Evolutionary conservation across 148 eudicot genomes (phyloP).

Genomic region (Vaccinium vitisidaea): DNA sequence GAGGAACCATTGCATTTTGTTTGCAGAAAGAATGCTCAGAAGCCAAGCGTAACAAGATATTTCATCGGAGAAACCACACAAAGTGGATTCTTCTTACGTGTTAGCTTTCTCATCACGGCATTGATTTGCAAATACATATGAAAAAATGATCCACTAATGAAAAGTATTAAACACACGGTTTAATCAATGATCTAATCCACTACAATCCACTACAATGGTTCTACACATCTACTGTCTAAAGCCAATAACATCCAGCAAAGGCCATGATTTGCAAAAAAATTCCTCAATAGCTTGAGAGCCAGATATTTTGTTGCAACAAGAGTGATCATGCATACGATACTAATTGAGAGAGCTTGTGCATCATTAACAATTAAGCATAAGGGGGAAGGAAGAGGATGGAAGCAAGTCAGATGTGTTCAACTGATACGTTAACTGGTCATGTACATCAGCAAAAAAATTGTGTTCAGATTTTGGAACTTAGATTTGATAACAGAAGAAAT

Average conservation of each 20-base stretch:
- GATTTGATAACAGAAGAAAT: no score
- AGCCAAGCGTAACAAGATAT: conserved; percentile 57
- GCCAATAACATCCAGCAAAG: background rate
- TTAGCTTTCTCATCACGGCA: conserved; percentile 54
- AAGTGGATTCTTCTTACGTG: conserved; percentile 56
- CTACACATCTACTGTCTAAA: background rate
- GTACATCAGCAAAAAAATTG: no score
- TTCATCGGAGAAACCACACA: conserved; percentile 37
- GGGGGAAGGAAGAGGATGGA: no score
- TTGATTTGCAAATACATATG: background rate
- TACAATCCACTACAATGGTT: background rate
- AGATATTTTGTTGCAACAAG: background rate
- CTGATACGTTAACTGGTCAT: no score
- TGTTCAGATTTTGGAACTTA: no score
- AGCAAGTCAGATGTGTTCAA: no score
- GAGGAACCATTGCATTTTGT: background rate
- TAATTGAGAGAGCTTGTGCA: background rate
- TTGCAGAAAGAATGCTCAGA: conserved; percentile 31
- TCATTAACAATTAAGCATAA: no score
- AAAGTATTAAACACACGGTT: background rate
- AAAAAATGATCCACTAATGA: background rate
- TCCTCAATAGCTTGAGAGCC: no score
- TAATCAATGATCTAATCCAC: background rate
- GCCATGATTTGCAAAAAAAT: background rate
- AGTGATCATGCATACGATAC: background rate